Base-by-base conservation (phyloP, 306 rosid genomes). In the Trifolium fragiferum region DNA sequence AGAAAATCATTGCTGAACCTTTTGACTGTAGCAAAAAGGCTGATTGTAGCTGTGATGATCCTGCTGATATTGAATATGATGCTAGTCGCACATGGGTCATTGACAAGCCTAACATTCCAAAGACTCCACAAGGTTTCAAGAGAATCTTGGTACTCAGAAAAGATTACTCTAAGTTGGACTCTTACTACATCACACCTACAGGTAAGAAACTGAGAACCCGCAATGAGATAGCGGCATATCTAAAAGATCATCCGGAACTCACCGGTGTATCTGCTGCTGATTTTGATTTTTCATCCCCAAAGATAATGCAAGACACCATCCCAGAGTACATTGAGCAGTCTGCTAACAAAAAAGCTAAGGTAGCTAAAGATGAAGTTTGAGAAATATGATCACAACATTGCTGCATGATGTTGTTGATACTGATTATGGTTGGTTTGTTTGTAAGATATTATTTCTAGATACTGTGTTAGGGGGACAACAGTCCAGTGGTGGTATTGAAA, bases 141-240 rank as follows among this genome's bases (percentile, higher is more conserved):
- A 89, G 97, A 82, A 84, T 70, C 38, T 74, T 92, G 86, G 89
- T 92, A 18, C 85, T 88, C 2, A 81, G 98, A 78, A 92, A 43
- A 69, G 94, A 95, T 76, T 88, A 87, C 83, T 88, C 98, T 69
- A 95, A 90, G 72, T 47, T 90, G 80, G 99, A 95, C 66, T 81
- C 91, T 18, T 89, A 90, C 76, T 92, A 85, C 74, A 78, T 82
- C 66, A 83, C 98, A 58, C 89, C 97, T 20, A 61, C 74, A 0
- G 98, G 98, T 21, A 95, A 92, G 78, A 87, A 70, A 58, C 44
- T 87, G 57, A 90, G 98, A 83, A 89, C 98, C 32, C 83, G 81
- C 37, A 87, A 88, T 40, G 96, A 95, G 86, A 63, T 89, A 2
- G 87, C 87, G 9, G 73, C 86, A 0, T 86, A 61, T 76, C 27